A percentile compares a stretch with the other conserved stretches of the same genome.
Evolutionary conservation across 768 basidiomycete species (phyloP).

Genomic region (Exidia glandulosa): DNA sequence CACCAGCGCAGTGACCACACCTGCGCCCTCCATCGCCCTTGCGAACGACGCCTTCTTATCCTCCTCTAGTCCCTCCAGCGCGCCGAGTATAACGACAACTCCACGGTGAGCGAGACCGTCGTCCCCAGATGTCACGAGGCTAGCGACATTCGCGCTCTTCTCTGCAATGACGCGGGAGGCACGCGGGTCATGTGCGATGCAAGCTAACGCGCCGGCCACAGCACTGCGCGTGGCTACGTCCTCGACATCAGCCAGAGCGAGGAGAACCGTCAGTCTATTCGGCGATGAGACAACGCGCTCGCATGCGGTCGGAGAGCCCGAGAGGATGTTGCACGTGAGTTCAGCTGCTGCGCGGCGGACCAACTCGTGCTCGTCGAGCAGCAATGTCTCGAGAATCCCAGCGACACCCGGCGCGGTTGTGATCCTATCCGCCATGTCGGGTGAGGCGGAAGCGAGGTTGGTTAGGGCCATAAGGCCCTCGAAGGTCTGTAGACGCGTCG

Average conservation of each 20-base stretch:
- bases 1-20: slow-evolving; percentile 43
- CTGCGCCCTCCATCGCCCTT: slow-evolving; percentile 39
- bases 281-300: slow-evolving; percentile 50
- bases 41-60: slow-evolving; percentile 30
- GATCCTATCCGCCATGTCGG: slow-evolving; percentile 55
- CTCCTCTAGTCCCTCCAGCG: slow-evolving; percentile 39
- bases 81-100: slow-evolving; percentile 59
- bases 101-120: slow-evolving; percentile 69
- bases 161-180: slow-evolving; percentile 23
- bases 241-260: slow-evolving; percentile 79
- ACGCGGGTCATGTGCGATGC: slow-evolving; percentile 60
- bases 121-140: slow-evolving; percentile 23
- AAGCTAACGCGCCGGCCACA: slow-evolving; percentile 85
- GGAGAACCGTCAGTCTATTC: slow-evolving; percentile 61
- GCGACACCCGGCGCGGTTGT: slow-evolving; percentile 38
- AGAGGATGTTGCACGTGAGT: slow-evolving; percentile 83
- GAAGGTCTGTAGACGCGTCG: slow-evolving; percentile 73
- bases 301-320: slow-evolving; percentile 65
- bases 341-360: slow-evolving; percentile 83
- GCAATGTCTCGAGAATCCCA: slow-evolving; percentile 55
- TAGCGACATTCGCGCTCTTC: slow-evolving; percentile 26
- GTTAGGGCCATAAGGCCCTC: slow-evolving; percentile 95
- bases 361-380: slow-evolving; percentile 74
- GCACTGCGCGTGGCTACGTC: slow-evolving; percentile 79
- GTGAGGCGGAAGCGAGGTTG: slow-evolving; percentile 74